phyloP scores from a whole-genome alignment of 352 stramenopile genomes.

The Globisporangium ultimum region DNA sequence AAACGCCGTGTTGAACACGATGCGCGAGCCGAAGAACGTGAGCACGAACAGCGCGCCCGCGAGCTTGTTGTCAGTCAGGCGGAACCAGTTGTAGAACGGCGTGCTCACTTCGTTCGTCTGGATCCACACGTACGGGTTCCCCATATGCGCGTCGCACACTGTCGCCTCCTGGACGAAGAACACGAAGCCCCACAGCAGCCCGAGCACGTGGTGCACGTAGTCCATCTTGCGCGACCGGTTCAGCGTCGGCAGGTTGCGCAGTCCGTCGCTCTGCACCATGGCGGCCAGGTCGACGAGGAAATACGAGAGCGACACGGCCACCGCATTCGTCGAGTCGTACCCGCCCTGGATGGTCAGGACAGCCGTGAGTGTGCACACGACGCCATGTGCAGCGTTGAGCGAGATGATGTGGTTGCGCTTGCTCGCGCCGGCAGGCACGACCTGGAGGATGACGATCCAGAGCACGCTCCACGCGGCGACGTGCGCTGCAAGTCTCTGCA shows the following conservation, averaged over 20 bases:
- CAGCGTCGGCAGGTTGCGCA: constrained; percentile 30
- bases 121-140: constrained; percentile 81
- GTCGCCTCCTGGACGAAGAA: constrained; percentile 60
- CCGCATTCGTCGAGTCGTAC: constrained; percentile 52
- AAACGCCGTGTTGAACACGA: constrained; percentile 68
- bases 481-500: constrained; percentile 27
- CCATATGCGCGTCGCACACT: constrained; percentile 43
- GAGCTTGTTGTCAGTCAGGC: constrained; percentile 52
- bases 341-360: constrained; percentile 34
- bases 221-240: constrained; percentile 59
- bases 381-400: constrained; percentile 64
- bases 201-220: constrained; percentile 67
- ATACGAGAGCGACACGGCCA: constrained; percentile 57
- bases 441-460: constrained; percentile 47
- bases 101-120: constrained; percentile 83
- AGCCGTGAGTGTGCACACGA: constrained; percentile 54
- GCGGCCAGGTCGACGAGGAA: constrained; percentile 69
- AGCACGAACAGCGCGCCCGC: constrained; percentile 52
- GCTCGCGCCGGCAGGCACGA: constrained; percentile 32
- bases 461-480: constrained; percentile 40
- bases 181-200: constrained; percentile 56
- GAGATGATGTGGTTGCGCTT: constrained; percentile 64
- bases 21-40: constrained; percentile 68
- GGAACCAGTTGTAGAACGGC: constrained; percentile 80
- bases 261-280: constrained; percentile 53